Base-by-base conservation (phyloP, 495 filamentous ascomycete species). In the Physcia stellaris region DNA sequence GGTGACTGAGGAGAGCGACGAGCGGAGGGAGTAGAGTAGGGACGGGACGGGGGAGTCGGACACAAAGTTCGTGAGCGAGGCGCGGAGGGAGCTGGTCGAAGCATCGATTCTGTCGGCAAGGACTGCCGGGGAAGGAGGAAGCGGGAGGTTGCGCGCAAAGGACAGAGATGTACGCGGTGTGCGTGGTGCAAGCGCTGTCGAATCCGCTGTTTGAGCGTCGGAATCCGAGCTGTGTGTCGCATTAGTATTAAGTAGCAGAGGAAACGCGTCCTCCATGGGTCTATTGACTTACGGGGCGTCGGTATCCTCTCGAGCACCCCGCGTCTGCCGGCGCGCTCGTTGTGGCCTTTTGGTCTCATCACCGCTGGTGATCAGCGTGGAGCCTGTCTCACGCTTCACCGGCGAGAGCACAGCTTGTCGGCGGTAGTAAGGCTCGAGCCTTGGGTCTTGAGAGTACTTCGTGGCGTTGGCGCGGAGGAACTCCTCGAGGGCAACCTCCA, bases 41-140 rank as follows among this genome's bases (percentile, higher is more conserved):
- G 64, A 54, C 1, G 61, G 50, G 15, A 77, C 51, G 23, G 64
- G 61, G 1, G 64, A 67, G 24, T 50, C 42, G 18, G 54, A 50
- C 61, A 64, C 70, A 13, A 52, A 46, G 9, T 62, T 55, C 36
- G 53, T 53, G 30, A 76, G 41, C 37, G 57, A 59, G 33, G 59
- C 62, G 52, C 77, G 73, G 32, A 88, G 58, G 21, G 65, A 71
- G 16, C 73, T 56, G 1, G 84, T 82, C 45, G 74, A 67, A 43
- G 70, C 71, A 54, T 95, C 87, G 46, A 93, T 84, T 24, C 68
- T 75, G 45, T 85, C 71, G n/a, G 79, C 83, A 33, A 96, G 77
- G 33, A 83, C 71, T 15, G 84, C 77, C 0, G 88, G 88, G 0
- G 86, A 90, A 1, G 86, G 77, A 3, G 90, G 88, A 23, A 94